Conservation (phyloP, 1,139 yeast genomes). For the Yamadazyma friedrichii region DNA sequence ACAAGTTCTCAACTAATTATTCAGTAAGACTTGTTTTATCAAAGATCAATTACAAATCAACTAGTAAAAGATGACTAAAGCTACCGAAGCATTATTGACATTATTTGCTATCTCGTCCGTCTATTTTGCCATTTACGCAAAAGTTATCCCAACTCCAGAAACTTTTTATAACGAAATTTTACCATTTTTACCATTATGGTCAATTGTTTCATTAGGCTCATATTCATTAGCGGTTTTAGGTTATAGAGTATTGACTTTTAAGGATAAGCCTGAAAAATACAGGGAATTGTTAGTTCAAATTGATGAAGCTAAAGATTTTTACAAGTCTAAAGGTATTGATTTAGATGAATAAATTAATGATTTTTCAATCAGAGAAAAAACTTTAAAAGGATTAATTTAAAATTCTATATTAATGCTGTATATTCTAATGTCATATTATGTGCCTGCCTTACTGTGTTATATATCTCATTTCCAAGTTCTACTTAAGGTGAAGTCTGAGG, state of each 20-base stretch:
- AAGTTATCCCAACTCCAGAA: conserved; percentile 57
- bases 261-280: conserved; percentile 71
- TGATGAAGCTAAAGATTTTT: conserved; percentile 62
- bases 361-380: no score
- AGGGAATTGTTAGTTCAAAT: conserved; percentile 63
- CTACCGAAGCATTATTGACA: conserved; percentile 57
- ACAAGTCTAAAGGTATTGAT: conserved; percentile 55
- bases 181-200: conserved; percentile 73
- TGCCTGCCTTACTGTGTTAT: not conserved
- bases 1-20: conserved; percentile 1
- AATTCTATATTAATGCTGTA: not conserved
- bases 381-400: no score
- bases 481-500: conserved; percentile 1
- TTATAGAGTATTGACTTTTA: conserved; percentile 67
- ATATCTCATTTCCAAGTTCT: not conserved
- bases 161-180: conserved; percentile 53
- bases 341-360: conserved; percentile 7
- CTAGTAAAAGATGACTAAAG: conserved; percentile 55
- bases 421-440: not conserved
- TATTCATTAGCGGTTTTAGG: conserved; percentile 74
- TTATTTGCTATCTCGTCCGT: conserved; percentile 48
- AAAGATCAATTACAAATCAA: not conserved
- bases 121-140: conserved; percentile 53
- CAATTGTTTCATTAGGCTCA: conserved; percentile 65
- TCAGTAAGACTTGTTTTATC: not conserved